phyloP scores from a whole-genome alignment of 192 early-diverging fungal genomes.

The Powellomyces hirtus region DNA sequence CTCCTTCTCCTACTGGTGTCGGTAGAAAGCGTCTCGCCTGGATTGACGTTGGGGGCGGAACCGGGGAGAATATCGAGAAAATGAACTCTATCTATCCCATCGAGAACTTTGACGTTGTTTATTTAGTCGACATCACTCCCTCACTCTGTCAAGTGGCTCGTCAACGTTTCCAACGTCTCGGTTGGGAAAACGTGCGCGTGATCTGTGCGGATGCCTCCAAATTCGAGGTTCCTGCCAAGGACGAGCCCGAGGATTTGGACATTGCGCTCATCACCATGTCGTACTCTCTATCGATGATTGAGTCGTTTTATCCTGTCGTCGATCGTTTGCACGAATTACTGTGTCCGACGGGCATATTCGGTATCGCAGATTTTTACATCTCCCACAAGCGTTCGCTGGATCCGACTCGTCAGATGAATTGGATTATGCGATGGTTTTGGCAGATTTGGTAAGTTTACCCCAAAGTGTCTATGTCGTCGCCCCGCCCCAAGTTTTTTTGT shows the following conservation, averaged over 20 bases:
- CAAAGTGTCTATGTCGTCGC: no score
- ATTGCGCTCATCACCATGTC: conserved; percentile 81
- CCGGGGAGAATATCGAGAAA: no score
- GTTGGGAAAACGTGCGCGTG: conserved; percentile 79
- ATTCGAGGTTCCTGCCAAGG: conserved; percentile 63
- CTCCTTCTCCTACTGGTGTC: no score
- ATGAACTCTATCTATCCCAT: conserved; percentile 74
- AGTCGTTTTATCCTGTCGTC: conserved; percentile 63
- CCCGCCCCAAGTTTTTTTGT: neutral
- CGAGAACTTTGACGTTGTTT: conserved; percentile 71
- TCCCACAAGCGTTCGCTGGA: conserved; percentile 56
- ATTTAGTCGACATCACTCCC: conserved; percentile 79
- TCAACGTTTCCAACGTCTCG: conserved; percentile 68
- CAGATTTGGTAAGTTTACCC: no score
- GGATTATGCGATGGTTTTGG: no score
- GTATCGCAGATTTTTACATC: conserved; percentile 76
- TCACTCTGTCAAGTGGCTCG: conserved; percentile 76
- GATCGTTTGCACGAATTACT: conserved; percentile 65
- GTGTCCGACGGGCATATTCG: conserved; percentile 64
- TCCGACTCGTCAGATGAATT: no score
- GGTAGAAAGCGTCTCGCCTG: no score
- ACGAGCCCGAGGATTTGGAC: conserved; percentile 53
- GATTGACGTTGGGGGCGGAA: no score
- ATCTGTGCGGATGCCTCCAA: conserved; percentile 75
- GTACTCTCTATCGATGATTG: conserved; percentile 89